Base-by-base conservation (phyloP, 495 filamentous ascomycete species). In the Trichocladium uniseriatum region DNA sequence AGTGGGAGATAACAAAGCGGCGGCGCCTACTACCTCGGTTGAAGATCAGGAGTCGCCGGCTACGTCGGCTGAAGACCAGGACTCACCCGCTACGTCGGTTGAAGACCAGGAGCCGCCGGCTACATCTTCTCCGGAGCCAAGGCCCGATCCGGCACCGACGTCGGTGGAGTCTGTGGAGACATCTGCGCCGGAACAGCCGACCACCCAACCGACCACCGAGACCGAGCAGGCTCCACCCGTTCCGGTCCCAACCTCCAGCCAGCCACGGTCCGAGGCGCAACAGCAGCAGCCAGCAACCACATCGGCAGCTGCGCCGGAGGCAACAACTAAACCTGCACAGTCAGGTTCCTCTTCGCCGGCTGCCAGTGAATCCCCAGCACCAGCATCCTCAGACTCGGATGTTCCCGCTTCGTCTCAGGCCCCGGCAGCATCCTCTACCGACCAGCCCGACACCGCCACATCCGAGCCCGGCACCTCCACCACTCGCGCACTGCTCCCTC, bases 121-220 rank as follows among this genome's bases (percentile, higher is more conserved):
- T 16, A 15, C 43, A 8, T 18, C 36, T 8, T 3, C 21, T 21
- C n/a, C 24, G 1, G 42, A 40, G 11, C 34, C 44, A 6, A 22
- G 14, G 9, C 46, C 50, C 14, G 39, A 50, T 7, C 50, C 53
- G 7, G 49, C 24, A 2, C 38, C 43, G 29, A 49, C 44, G 13
- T 35, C 27, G 27, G 38, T 14, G 18, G 53, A 43, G 38, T 11
- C 53, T 11, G 43, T 16, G 38, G 43, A 55, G 44, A 55, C 48
- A 13, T 1, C 53, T 6, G 44, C 47, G 27, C 20, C 38, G 29
- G 37, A 16, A 9, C 34, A 16, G 47, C 44, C 38, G 19, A 9
- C 40, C 27, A 4, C 44, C 3, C 53, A 51, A n/a, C 32, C 38
- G 38, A 16, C 21, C 5, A 37, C 50, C 16, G 32, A 13, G 2